Conservation (phyloP, 2,329 filamentous ascomycete species). For the Periconia sp. region DNA sequence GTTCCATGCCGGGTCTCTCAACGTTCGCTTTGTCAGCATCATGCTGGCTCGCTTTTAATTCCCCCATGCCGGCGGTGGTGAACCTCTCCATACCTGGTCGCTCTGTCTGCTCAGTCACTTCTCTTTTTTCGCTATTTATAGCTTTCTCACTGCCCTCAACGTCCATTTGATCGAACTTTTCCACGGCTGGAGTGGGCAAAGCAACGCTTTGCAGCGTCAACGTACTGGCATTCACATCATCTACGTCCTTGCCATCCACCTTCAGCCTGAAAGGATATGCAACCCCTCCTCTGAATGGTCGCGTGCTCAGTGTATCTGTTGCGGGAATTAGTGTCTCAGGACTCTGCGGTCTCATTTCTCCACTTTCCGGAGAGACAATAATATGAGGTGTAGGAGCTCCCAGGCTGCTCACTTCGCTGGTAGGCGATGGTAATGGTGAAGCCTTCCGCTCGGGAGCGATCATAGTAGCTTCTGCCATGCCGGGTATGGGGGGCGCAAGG, state of each 20-base stretch:
- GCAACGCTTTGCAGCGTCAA: slow-evolving; percentile 61
- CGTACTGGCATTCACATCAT: slow-evolving; percentile 71
- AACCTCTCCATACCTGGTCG: slow-evolving; percentile 57
- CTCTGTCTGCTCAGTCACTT: slow-evolving; percentile 6
- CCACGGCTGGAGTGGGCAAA: slow-evolving; percentile 28
- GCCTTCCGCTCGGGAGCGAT: slow-evolving; percentile 36
- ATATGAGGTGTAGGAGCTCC: slow-evolving; percentile 15
- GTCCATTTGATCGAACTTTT: slow-evolving; percentile 14
- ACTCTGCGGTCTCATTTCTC: slow-evolving; percentile 22
- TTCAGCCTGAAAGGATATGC: slow-evolving; percentile 75
- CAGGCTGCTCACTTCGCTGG: slow-evolving; percentile 9
- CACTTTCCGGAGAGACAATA: slow-evolving; percentile 24
- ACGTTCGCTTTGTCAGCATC: slow-evolving; percentile 9
- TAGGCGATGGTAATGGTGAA: slow-evolving; percentile 26
- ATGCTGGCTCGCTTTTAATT: slow-evolving; percentile 6
- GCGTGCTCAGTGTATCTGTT: slow-evolving; percentile 61
- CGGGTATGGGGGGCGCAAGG: slow-evolving; percentile 25
- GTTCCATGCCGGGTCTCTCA: slow-evolving; percentile 53
- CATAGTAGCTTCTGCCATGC: slow-evolving; percentile 33
- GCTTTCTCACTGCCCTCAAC: slow-evolving; percentile 13
- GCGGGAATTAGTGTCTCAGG: slow-evolving; percentile 51
- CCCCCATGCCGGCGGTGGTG: slow-evolving; percentile 55
- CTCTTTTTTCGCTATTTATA: slow-evolving; percentile 13
- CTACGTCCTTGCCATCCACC: slow-evolving; percentile 47
- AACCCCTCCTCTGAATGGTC: slow-evolving; percentile 71